Evolutionary conservation across 2,329 filamentous ascomycete species (phyloP).

Genomic region (Paecilomyces sp.): DNA sequence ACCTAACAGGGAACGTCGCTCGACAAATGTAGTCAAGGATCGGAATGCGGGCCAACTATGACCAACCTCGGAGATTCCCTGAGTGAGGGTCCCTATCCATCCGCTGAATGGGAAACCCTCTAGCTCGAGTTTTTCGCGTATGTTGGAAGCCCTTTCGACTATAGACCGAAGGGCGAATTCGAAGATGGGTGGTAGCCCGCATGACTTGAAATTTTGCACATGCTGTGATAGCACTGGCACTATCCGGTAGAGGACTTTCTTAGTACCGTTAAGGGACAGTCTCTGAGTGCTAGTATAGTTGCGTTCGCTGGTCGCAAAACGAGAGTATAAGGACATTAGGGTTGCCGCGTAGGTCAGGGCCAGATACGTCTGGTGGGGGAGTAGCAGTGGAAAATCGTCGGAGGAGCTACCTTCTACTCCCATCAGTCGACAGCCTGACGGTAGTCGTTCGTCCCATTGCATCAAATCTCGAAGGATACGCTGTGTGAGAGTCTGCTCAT

Average conservation of each 20-base stretch:
- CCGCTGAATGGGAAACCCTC: constrained; percentile 26
- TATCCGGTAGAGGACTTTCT: constrained; percentile 28
- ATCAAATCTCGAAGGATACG: constrained; percentile 29
- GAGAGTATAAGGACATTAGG: constrained; percentile 28
- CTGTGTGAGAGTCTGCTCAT: constrained; percentile 21
- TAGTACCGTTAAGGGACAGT: constrained; percentile 26
- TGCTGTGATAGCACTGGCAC: constrained; percentile 29
- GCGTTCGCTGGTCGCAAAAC: constrained; percentile 23
- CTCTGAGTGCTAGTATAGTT: constrained; percentile 22
- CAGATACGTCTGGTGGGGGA: constrained; percentile 34
- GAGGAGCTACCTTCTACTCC: constrained; percentile 29
- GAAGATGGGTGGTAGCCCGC: constrained; percentile 30
- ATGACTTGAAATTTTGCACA: constrained; percentile 29
- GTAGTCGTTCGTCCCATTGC: constrained; percentile 29
- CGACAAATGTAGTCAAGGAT: constrained; percentile 21
- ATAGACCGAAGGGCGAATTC: constrained; percentile 30
- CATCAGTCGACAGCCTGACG: constrained; percentile 29
- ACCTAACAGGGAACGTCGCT: constrained; percentile 15
- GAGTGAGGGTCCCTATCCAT: constrained; percentile 26
- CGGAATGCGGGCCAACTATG: constrained; percentile 27
- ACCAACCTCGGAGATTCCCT: constrained; percentile 18
- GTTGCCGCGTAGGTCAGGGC: constrained; percentile 29
- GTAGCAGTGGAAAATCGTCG: constrained; percentile 26
- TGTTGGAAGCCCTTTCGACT: constrained; percentile 23
- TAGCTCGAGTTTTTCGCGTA: constrained; percentile 20